Percentiles rank a stretch among this genome's conserved stretches.
Evolutionary conservation across 768 basidiomycete genomes (phyloP).

Genomic region (Ramaria rubella): DNA sequence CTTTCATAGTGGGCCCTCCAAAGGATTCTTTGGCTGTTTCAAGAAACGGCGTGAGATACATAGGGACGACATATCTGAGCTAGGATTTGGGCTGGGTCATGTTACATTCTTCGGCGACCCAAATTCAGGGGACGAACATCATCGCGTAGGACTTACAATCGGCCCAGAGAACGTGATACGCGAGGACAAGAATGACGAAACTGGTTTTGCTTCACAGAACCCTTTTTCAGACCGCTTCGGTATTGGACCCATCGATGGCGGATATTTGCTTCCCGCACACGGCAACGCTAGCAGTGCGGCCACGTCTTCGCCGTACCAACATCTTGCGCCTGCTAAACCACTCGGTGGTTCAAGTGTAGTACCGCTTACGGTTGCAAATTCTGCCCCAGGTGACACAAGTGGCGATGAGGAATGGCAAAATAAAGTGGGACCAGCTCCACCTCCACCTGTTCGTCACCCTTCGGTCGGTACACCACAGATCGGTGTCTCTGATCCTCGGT

Average conservation of each 20-base stretch:
- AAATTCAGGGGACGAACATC: neutral
- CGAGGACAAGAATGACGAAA: neutral
- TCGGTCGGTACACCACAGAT: neutral
- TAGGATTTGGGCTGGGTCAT: neutral
- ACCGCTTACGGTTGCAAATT: neutral
- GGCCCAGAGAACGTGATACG: neutral
- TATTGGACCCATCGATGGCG: neutral
- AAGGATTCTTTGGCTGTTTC: neutral
- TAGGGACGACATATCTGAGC: neutral
- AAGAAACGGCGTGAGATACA: neutral
- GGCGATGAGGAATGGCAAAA: neutral
- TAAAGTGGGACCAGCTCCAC: neutral
- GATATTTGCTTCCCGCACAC: too few species aligned
- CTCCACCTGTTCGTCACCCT: neutral
- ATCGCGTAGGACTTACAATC: neutral
- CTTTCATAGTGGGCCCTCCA: neutral
- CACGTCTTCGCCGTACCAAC: neutral
- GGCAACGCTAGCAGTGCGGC: too few species aligned
- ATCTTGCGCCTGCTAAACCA: neutral
- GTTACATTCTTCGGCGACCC: neutral
- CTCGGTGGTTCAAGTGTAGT: neutral
- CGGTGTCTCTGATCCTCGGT: neutral
- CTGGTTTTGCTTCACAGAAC: neutral
- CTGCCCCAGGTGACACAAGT: neutral
- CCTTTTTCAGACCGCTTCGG: neutral